Conservation (phyloP, 257 asterid species). For the Plectranthus barbatus region DNA sequence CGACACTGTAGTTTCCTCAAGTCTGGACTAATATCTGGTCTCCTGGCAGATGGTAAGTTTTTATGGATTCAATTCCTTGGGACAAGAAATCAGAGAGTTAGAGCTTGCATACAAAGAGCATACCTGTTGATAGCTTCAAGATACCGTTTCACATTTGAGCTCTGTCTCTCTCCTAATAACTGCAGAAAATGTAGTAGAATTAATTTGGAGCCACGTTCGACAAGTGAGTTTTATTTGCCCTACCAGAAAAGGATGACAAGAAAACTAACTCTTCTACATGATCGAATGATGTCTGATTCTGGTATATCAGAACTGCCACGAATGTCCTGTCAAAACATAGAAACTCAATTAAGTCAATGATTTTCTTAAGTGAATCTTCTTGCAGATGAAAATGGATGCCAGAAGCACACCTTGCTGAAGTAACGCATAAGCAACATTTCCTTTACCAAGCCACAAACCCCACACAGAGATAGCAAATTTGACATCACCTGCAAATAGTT, state of each 20-base stretch:
- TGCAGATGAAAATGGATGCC: background rate
- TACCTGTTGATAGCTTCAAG: conserved; percentile 67
- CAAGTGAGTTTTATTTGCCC: background rate
- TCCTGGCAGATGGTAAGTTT: conserved; percentile 26
- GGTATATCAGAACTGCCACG: conserved; percentile 36
- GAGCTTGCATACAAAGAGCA: background rate
- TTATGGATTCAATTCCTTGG: background rate
- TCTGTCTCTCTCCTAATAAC: conserved; percentile 61
- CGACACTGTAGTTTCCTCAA: conserved; percentile 45
- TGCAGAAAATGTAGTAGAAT: conserved; percentile 21
- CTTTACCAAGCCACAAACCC: conserved; percentile 77
- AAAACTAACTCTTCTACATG: conserved; percentile 44
- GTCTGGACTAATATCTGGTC: conserved; percentile 51
- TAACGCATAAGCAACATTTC: conserved; percentile 78
- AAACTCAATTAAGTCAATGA: background rate
- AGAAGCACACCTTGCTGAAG: conserved; percentile 89
- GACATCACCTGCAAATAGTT: conserved; percentile 69
- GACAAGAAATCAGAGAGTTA: background rate
- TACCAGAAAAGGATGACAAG: background rate
- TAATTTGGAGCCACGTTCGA: background rate
- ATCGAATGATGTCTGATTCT: conserved; percentile 40
- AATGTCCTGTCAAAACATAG: conserved; percentile 27
- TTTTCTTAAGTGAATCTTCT: background rate
- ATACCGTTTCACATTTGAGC: conserved; percentile 50
- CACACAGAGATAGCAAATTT: conserved; percentile 76